These are phyloP conservation scores for Iris macrosiphon DNA, from an alignment of 106 monocot species.

Conservation along the genomic window DNA sequence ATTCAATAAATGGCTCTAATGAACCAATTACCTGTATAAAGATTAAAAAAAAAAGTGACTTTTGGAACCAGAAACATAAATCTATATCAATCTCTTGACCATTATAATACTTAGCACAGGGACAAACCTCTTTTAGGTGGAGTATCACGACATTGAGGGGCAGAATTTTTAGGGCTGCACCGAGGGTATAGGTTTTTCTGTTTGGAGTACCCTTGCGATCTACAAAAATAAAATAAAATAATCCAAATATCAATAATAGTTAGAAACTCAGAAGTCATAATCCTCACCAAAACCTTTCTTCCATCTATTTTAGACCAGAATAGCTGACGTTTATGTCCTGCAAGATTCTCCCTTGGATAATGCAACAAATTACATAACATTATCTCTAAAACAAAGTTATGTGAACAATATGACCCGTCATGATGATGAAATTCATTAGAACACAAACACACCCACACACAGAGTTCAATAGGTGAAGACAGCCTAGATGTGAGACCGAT, in stretches of 20 bases:
- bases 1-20: constrained; percentile 14
- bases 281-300: neutral
- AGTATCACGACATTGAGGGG: constrained; percentile 84
- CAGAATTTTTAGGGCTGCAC: constrained; percentile 56
- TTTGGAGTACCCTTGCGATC: constrained; percentile 45
- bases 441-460: too few species aligned
- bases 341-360: neutral
- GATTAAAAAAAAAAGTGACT: constrained; percentile 3
- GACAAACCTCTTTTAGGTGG: constrained; percentile 91
- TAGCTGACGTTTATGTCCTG: neutral
- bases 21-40: constrained; percentile 17
- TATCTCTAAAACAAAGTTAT: too few species aligned
- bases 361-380: neutral
- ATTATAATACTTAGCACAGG: neutral
- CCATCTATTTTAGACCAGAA: neutral
- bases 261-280: neutral
- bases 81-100: neutral
- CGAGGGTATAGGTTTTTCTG: constrained; percentile 59
- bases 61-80: constrained; percentile 1
- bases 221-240: constrained; percentile 22
- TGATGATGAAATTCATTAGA: too few species aligned
- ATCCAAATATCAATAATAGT: neutral
- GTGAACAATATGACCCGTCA: too few species aligned
- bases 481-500: too few species aligned
- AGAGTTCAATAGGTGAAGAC: too few species aligned